Evolutionary conservation across 129 eudicot genomes (phyloP), one percentile per base, ranked within the genome.

Genomic region (Lonicera japonica): DNA sequence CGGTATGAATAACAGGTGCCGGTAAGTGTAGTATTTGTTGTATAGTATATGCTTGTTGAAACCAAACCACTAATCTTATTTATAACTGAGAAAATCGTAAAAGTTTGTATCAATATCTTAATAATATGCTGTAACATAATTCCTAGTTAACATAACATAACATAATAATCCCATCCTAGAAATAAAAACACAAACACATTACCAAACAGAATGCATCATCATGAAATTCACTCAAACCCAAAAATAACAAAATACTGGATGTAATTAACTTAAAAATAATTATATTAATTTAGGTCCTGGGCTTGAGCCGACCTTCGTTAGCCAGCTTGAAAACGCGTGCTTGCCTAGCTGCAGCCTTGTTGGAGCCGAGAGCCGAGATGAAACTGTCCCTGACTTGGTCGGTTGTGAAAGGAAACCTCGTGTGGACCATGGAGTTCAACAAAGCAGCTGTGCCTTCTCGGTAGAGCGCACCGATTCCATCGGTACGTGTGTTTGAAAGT

Each of bases 311-410:
- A 34, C 88, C 89, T 77, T 91, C 95, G 17, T 91, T 91, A 9
- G 97, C 97, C 17, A 72, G 70, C 84, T 76, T 87, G 84, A 91
- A 91, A 69, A 87, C 76, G 15, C 68, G 65, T 5, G 97, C 97
- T 73, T 91, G 97, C 63, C 86, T 64, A 17, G 89, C 75, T 2
- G 94, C 97, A 21, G 94, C 90, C 71, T 84, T 81, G 81, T 79
- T 81, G 12, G 95, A 86, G 40, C 75, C 64, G 8, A 84, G 61
- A 36, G 86, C 78, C 8, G 78, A 74, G 45, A 77, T 74, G 60
- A 91, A 87, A 55, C 82, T 77, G 38, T 72, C 68, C 63, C 74
- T 83, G 9, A 90, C 97, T 68, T 90, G 97, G 56, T 53, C 69
- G 25, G 92, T 80, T 41, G 97, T 68, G 81, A 72, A 83, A 20